Evolutionary conservation across 768 basidiomycete species (phyloP).

Genomic region (Piloderma croceum): DNA sequence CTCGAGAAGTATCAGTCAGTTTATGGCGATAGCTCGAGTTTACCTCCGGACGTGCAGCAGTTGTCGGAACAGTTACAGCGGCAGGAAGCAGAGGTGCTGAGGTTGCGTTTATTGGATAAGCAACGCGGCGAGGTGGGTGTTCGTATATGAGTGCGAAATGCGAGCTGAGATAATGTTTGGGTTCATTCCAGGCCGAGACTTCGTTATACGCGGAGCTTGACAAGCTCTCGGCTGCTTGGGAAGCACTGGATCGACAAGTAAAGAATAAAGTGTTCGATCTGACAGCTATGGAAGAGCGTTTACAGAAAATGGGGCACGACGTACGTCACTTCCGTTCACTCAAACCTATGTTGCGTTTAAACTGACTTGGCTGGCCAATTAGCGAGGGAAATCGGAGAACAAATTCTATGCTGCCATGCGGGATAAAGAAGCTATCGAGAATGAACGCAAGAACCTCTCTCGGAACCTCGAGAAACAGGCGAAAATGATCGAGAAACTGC

Average conservation of each 20-base stretch:
- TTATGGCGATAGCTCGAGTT: slow-evolving; percentile 50
- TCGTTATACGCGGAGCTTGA: slow-evolving; percentile 83
- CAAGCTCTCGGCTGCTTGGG: slow-evolving; percentile 82
- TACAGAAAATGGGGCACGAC: slow-evolving; percentile 61
- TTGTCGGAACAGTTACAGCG: slow-evolving; percentile 51
- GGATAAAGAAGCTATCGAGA: slow-evolving; percentile 77
- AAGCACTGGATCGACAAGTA: slow-evolving; percentile 71
- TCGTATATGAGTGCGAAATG: background rate
- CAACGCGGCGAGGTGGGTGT: slow-evolving; percentile 61
- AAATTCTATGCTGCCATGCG: slow-evolving; percentile 91
- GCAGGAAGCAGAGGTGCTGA: slow-evolving; percentile 65
- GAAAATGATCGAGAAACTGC: slow-evolving; percentile 59
- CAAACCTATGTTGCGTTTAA: slow-evolving; percentile 34
- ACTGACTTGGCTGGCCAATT: too few species aligned
- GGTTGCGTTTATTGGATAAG: slow-evolving; percentile 53
- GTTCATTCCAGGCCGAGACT: slow-evolving; percentile 52
- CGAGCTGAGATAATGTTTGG: background rate
- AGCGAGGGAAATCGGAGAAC: slow-evolving; percentile 95
- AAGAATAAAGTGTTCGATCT: slow-evolving; percentile 84
- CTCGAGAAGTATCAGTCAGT: slow-evolving; percentile 58
- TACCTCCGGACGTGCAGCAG: slow-evolving; percentile 45
- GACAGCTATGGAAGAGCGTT: slow-evolving; percentile 63
- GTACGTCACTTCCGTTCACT: slow-evolving; percentile 37
- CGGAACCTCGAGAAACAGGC: slow-evolving; percentile 55
- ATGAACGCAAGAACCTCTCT: slow-evolving; percentile 60